Base-by-base conservation (phyloP, 179 eudicot species). In the Silene vulgaris region DNA sequence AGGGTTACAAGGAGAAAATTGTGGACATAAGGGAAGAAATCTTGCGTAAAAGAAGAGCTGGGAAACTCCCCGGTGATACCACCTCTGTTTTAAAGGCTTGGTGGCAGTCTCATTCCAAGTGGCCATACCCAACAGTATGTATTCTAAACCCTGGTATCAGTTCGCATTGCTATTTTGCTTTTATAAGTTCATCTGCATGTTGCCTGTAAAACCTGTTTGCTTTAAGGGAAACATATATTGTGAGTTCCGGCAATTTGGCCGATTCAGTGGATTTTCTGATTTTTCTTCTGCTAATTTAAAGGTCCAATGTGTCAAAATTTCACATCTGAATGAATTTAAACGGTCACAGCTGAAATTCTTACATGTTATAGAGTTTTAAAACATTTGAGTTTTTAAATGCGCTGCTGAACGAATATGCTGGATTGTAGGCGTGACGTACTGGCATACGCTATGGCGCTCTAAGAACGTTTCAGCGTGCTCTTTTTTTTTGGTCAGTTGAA, bases 61-160 rank as follows among this genome's bases (percentile, higher is more conserved):
- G 96, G 65, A 90, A 90, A 77, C 89, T 90, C 19, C 96, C 96
- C n/a, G 96, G 97, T 57, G 97, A 91, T 79, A 91, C 97, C 68
- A 91, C 97, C 70, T 91, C 94, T 74, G 90, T 87, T 72, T 82
- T 91, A 48, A 91, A 91, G 69, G 89, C 94, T 79, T 91, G 97
- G 97, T 91, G 97, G 97, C 94, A 89, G 77, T 85, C 94, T 30
- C 97, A 91, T 81, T 85, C 97, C 59, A 89, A 89, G 79, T 91
- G 94, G 94, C 94, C 97, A 21, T 89, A 89, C 78, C 97, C 97
- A 37, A 91, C 97, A 0, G 96, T 91, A 85, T 84, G 87, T 73
- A 21, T n/a, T 67, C 64, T 56, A 43, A 50, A 17, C 14, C 43
- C 17, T 8, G 4, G 35, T 20, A 23, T 48, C 26, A 12, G 61